Conservation (phyloP, 257 asterid species). For the Phtheirospermum japonicum region DNA sequence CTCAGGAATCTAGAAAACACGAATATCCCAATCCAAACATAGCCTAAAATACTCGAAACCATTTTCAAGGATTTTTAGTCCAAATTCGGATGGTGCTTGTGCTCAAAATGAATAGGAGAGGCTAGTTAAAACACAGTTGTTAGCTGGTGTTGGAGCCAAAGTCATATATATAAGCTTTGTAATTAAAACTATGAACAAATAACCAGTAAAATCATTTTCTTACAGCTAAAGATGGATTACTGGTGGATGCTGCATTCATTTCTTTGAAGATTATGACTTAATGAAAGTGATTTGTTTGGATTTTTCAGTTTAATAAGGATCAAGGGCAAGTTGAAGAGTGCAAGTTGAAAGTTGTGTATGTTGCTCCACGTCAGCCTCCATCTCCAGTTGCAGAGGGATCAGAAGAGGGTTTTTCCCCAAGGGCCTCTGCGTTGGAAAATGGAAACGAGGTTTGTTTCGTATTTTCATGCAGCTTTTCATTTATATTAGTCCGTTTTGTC, state of each 20-base stretch:
- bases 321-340: slow-evolving; percentile 66
- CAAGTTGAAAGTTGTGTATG: slow-evolving; percentile 68
- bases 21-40: too few relatives aligned
- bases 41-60: background rate
- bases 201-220: background rate
- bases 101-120: background rate
- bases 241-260: background rate
- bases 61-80: slow-evolving; percentile 8
- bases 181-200: background rate
- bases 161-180: background rate
- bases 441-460: slow-evolving; percentile 34
- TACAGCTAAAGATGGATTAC: too few relatives aligned
- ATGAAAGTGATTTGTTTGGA: slow-evolving; percentile 2
- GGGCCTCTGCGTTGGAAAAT: slow-evolving; percentile 37
- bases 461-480: background rate
- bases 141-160: background rate
- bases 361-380: slow-evolving; percentile 52
- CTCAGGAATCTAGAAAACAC: too few relatives aligned
- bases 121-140: background rate
- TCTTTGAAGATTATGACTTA: background rate
- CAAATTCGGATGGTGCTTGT: slow-evolving; percentile 10
- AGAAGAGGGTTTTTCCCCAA: slow-evolving; percentile 61
- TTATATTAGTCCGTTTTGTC: slow-evolving; percentile 3
- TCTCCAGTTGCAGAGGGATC: slow-evolving; percentile 72
- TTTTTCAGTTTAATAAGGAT: slow-evolving; percentile 63